Evolutionary conservation across 352 stramenopile genomes (phyloP), one percentile per base, ranked within the genome.

Genomic region (Phytophthora palmivora): DNA sequence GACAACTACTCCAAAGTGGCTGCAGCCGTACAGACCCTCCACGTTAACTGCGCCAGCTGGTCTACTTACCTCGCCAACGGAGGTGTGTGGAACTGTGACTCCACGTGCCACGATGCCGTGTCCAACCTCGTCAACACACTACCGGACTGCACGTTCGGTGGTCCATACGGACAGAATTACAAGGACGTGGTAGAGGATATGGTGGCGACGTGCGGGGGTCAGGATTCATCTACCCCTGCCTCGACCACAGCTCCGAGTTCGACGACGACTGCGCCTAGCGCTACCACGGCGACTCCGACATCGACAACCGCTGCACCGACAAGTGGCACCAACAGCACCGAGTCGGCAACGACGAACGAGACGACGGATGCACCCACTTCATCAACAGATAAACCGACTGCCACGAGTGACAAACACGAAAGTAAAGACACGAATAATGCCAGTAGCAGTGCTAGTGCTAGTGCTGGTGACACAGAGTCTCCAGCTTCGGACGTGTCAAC

Each of bases 81-180:
- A 16, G 56, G 56, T 9, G 45, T 51, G 15, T 63, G 56, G 56
- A 52, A 22, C 9, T 63, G 46, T 15, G 56, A 63, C 28, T 58
- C 56, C 7, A 63, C 19, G n/a, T 63, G 56, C 11, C 30, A 46
- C 5, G 43, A 63, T 16, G 16, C 56, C 2, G 46, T 63, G 37
- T 14, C n/a, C n/a, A 63, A 50, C 34, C 36, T 56, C 6, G 45
- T 57, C 6, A 30, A 63, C 37, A 51, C 37, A 8, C 30, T 58
- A 46, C 56, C 46, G 28, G 38, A 52, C 28, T 58, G 46, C 11
- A 32, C 49, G n/a, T 64, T 43, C 36, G 56, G 56, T 3, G 45
- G 56, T 18, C 56, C 45, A 19, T 57, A 57, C 15, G 55, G 55
- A 3, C 56, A 63, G 36, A 63, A 63, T 34, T 63, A 55, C 54